phyloP scores from a whole-genome alignment of 2,329 filamentous ascomycete species.

The Lomentospora prolificans region DNA sequence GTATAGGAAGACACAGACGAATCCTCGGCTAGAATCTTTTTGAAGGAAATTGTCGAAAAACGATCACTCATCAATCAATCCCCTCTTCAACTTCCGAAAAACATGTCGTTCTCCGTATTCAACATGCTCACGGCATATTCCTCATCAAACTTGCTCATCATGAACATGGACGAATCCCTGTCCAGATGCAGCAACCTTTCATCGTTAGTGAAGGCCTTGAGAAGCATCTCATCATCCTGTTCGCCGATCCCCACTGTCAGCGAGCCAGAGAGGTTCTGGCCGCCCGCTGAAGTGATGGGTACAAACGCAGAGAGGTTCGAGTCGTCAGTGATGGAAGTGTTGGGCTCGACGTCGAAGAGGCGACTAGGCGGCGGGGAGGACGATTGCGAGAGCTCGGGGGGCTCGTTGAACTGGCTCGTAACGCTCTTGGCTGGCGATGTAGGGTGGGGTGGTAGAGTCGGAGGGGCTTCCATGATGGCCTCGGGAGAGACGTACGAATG shows the following conservation, averaged over 20 bases:
- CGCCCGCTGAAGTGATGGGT: slow-evolving; percentile 50
- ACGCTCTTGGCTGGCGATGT: slow-evolving; percentile 40
- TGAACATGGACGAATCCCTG: slow-evolving; percentile 36
- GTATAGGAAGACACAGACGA: no score
- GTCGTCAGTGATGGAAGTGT: slow-evolving; percentile 16
- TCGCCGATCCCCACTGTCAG: slow-evolving; percentile 24
- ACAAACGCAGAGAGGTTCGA: slow-evolving; percentile 31
- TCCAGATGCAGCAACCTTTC: slow-evolving; percentile 33
- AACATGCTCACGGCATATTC: slow-evolving; percentile 45
- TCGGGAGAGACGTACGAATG: slow-evolving; percentile 38
- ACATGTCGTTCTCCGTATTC: slow-evolving; percentile 38
- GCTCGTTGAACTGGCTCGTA: slow-evolving; percentile 44
- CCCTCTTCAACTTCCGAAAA: slow-evolving; percentile 31
- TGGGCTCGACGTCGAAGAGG: slow-evolving; percentile 37
- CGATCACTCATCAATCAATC: no score
- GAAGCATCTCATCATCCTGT: slow-evolving; percentile 35
- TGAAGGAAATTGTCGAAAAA: no score
- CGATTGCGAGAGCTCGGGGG: slow-evolving; percentile 51
- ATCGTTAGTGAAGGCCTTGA: slow-evolving; percentile 33
- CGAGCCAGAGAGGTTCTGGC: slow-evolving; percentile 19
- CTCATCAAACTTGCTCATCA: slow-evolving; percentile 45
- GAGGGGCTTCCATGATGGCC: slow-evolving; percentile 27
- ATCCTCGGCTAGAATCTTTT: no score
- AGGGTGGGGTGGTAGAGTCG: slow-evolving; percentile 23
- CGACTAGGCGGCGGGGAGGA: slow-evolving; percentile 43